A percentile compares a stretch with the other conserved stretches of the same genome.
Conservation (phyloP, 169 alveolate genomes). For the Plasmodium falciparum region DNA sequence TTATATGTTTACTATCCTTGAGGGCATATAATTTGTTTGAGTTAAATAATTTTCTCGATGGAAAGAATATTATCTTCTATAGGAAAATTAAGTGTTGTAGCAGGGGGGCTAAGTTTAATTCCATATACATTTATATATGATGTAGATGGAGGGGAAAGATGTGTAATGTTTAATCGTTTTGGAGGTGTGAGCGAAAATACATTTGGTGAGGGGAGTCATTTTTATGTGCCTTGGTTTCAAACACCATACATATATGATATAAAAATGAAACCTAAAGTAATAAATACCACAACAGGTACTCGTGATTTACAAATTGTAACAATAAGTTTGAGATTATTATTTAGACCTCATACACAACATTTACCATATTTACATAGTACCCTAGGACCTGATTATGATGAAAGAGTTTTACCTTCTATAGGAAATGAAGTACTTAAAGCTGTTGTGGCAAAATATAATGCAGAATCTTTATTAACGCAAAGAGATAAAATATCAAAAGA, state of each 20-base stretch:
- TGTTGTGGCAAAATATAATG: constrained; percentile 96
- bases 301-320: constrained; percentile 96
- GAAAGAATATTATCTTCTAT: constrained; percentile 84
- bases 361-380: constrained; percentile 94
- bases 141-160: constrained; percentile 97
- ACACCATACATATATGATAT: constrained; percentile 93
- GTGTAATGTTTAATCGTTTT: constrained; percentile 95
- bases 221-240: constrained; percentile 94
- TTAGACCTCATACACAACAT: constrained; percentile 92
- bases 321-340: constrained; percentile 93
- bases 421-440: constrained; percentile 98
- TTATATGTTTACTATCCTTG: neutral
- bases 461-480: constrained; percentile 96
- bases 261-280: constrained; percentile 93
- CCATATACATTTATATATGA: constrained; percentile 90
- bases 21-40: neutral
- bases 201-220: constrained; percentile 95
- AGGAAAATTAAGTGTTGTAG: constrained; percentile 85
- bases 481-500: constrained; percentile 96
- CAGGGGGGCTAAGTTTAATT: constrained; percentile 87
- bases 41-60: constrained; percentile 42
- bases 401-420: constrained; percentile 97
- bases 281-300: constrained; percentile 95
- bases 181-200: constrained; percentile 92
- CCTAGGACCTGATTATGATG: constrained; percentile 98